A percentile compares a stretch with the other conserved stretches of the same genome.
Evolutionary conservation across 768 basidiomycete genomes (phyloP).

Genomic region (Auricularia auricula-judae): DNA sequence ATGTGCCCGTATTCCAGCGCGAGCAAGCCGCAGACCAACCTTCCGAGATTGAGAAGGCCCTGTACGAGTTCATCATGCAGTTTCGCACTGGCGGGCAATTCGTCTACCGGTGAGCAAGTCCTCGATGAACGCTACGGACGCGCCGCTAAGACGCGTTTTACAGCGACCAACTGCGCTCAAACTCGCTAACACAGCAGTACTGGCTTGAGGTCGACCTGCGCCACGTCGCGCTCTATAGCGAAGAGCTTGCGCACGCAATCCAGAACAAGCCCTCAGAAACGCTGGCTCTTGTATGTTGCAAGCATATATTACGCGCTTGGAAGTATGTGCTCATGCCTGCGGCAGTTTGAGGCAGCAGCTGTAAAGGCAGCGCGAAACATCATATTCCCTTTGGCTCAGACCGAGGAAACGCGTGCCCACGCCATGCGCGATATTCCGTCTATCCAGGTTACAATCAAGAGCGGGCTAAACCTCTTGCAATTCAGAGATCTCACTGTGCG

Average conservation of each 20-base stretch:
- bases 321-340: background rate
- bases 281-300: slow-evolving; percentile 60
- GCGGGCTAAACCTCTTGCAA: slow-evolving; percentile 86
- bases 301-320: background rate
- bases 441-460: slow-evolving; percentile 79
- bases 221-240: slow-evolving; percentile 67
- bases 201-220: slow-evolving; percentile 79
- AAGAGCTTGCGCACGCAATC: slow-evolving; percentile 84
- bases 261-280: slow-evolving; percentile 85
- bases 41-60: slow-evolving; percentile 67
- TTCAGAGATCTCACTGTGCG: slow-evolving; percentile 82
- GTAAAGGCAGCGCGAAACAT: slow-evolving; percentile 75
- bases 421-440: slow-evolving; percentile 48
- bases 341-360: slow-evolving; percentile 85
- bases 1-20: slow-evolving; percentile 65
- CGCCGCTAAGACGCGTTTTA: background rate
- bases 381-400: slow-evolving; percentile 64
- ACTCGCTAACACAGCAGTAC: slow-evolving; percentile 80
- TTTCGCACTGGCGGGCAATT: slow-evolving; percentile 88
- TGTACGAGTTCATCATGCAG: slow-evolving; percentile 77
- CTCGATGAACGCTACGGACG: slow-evolving; percentile 7
- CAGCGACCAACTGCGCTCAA: slow-evolving; percentile 81
- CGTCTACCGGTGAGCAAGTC: slow-evolving; percentile 54
- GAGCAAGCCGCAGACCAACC: slow-evolving; percentile 57
- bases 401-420: slow-evolving; percentile 33